Evolutionary conservation across 2,329 filamentous ascomycete genomes (phyloP).

Genomic region (Colletotrichum brevisporum): DNA sequence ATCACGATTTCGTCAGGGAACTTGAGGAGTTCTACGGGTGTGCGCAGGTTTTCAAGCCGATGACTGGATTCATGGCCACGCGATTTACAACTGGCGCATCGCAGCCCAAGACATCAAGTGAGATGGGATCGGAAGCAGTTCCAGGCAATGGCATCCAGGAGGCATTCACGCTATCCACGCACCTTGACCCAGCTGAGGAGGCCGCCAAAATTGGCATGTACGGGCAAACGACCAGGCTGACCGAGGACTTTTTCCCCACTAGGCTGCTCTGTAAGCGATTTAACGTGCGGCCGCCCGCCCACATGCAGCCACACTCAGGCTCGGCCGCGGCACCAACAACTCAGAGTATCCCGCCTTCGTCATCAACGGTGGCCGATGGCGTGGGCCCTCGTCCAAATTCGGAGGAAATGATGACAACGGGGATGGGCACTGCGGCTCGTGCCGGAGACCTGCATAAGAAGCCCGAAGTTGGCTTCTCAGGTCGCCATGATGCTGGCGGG

Average conservation of each 20-base stretch:
- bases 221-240: slow-evolving; percentile 84
- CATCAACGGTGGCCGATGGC: neutral
- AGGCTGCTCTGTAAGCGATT: slow-evolving; percentile 95
- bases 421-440: neutral
- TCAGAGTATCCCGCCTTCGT: neutral
- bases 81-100: slow-evolving; percentile 85
- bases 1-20: slow-evolving; percentile 85
- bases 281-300: slow-evolving; percentile 82
- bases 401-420: neutral
- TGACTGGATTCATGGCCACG: slow-evolving; percentile 92
- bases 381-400: neutral
- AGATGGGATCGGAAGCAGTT: slow-evolving; percentile 36
- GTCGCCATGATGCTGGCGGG: neutral
- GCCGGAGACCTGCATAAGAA: neutral
- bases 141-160: slow-evolving; percentile 53
- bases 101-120: slow-evolving; percentile 46
- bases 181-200: slow-evolving; percentile 83
- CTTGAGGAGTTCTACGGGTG: slow-evolving; percentile 80
- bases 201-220: slow-evolving; percentile 95
- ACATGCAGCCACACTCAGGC: slow-evolving; percentile 71
- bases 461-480: slow-evolving; percentile 12
- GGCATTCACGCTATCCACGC: slow-evolving; percentile 66
- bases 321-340: neutral
- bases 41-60: slow-evolving; percentile 86
- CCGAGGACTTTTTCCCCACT: slow-evolving; percentile 81